Base-by-base conservation (phyloP, 192 early-diverging fungal genomes). In the Backusella mclennaniae region DNA sequence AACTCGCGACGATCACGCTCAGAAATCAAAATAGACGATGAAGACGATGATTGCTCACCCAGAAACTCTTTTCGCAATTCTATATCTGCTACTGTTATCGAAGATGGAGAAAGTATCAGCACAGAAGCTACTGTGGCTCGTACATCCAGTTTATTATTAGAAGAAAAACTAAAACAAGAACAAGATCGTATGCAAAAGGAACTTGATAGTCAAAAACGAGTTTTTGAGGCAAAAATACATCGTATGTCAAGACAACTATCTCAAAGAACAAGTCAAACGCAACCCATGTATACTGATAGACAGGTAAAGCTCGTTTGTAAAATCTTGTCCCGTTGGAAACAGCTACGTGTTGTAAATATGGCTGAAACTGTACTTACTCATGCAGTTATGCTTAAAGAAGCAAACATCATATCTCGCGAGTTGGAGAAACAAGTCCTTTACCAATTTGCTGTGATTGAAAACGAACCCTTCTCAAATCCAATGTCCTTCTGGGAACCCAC, bases 321-420 rank as follows among this genome's bases (percentile, higher is more conserved):
- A 71, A 81, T 73, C 0, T 15, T 87, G 29, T 75, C 73, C 21
- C 79, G 73, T 21, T 90, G 89, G 89, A 87, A 80, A 77, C 77
- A 80, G 15, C 80, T 88, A 74, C 85, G 90, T 66, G 82, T 83
- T 41, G 87, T 92, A 19, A 79, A 80, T 19, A 89, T 93, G 73
- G 90, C 90, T 11, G 90, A 92, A 66, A 82, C 82, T 7, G 90
- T 94, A 78, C 78, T 94, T 59, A 89, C 86, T 12, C 90, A 92
- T 73, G 90, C 90, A 1, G 84, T 90, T 8, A 78, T 91, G 31
- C 79, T 98, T 56, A 97, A 97, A 81, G 94, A 97, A 77, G 96
- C 95, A 56, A 98, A 97, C 74, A 88, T 97, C 12, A 95, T 95
- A 31, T 87, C 92, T 77, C 89, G 90, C 46, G 96, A 98, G 80